These are phyloP conservation scores for Peterozyma xylosa DNA, from an alignment of 805 yeast species.

Conservation along the genomic window DNA sequence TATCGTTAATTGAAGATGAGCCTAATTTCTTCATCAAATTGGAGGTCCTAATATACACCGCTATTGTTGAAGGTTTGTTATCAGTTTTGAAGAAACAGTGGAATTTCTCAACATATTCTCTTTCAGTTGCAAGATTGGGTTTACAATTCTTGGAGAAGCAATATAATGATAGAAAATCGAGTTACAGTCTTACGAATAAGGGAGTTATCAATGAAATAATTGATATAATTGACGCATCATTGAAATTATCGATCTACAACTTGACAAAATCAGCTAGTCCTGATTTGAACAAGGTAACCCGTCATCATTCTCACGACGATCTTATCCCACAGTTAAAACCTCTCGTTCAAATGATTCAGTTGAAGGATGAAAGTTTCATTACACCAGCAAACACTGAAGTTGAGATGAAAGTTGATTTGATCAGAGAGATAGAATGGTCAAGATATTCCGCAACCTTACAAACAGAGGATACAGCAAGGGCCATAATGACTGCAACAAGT, in stretches of 20 bases:
- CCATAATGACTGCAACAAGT: conserved; percentile 34
- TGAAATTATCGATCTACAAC: conserved; percentile 33
- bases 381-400: conserved; percentile 11
- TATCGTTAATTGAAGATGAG: conserved; percentile 32
- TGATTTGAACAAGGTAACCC: conserved; percentile 44
- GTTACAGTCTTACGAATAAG: conserved; percentile 17
- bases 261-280: conserved; percentile 19
- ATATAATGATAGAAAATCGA: conserved; percentile 12
- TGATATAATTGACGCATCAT: conserved; percentile 56
- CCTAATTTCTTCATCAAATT: conserved; percentile 23
- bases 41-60: conserved; percentile 28
- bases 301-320: conserved; percentile 29
- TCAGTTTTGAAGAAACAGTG: conserved; percentile 50
- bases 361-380: conserved; percentile 28
- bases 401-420: conserved; percentile 15
- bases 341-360: conserved; percentile 27
- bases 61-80: conserved; percentile 27
- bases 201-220: conserved; percentile 47
- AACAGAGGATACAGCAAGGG: conserved; percentile 67
- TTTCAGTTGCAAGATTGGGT: conserved; percentile 54
- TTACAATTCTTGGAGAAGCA: conserved; percentile 42
- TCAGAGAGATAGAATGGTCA: conserved; percentile 38
- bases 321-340: conserved; percentile 24
- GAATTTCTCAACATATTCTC: conserved; percentile 40
- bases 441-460: conserved; percentile 50